Evolutionary conservation across 331 rosid genomes (phyloP).

Genomic region (Malus hybrid): DNA sequence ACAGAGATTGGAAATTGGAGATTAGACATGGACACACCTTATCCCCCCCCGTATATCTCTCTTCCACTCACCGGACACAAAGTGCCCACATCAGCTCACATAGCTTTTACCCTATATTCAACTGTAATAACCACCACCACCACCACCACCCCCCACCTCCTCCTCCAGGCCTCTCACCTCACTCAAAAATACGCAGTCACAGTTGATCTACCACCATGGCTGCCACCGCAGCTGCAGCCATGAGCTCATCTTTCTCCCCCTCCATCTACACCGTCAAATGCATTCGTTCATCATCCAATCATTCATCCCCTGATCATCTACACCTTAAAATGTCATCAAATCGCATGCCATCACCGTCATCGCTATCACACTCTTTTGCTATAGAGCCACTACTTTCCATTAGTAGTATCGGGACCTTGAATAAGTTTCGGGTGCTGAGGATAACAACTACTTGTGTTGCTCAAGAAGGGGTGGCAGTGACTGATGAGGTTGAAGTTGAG

Average conservation of each 20-base stretch:
- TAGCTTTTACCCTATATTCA: not conserved
- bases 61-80: slow-evolving; percentile 35
- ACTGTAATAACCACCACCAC: not conserved
- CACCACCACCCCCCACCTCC: not conserved
- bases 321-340: slow-evolving; percentile 19
- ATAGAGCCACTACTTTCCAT: slow-evolving; percentile 27
- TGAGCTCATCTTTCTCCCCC: slow-evolving; percentile 55
- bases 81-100: slow-evolving; percentile 48
- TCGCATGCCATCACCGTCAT: slow-evolving; percentile 21
- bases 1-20: too few relatives aligned
- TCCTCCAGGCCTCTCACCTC: not conserved
- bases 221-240: slow-evolving; percentile 55
- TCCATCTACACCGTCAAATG: slow-evolving; percentile 39
- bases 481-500: slow-evolving; percentile 9
- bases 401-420: slow-evolving; percentile 3
- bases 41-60: slow-evolving; percentile 40
- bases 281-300: slow-evolving; percentile 29
- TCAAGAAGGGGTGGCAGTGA: slow-evolving; percentile 40
- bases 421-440: slow-evolving; percentile 36
- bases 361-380: slow-evolving; percentile 5
- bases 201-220: slow-evolving; percentile 39
- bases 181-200: not conserved
- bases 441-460: slow-evolving; percentile 44
- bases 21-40: not conserved
- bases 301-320: slow-evolving; percentile 20